Percentiles rank a stretch among this genome's conserved stretches.
Conservation (phyloP, 805 yeast genomes). For the Gaillardinia entomophila region DNA sequence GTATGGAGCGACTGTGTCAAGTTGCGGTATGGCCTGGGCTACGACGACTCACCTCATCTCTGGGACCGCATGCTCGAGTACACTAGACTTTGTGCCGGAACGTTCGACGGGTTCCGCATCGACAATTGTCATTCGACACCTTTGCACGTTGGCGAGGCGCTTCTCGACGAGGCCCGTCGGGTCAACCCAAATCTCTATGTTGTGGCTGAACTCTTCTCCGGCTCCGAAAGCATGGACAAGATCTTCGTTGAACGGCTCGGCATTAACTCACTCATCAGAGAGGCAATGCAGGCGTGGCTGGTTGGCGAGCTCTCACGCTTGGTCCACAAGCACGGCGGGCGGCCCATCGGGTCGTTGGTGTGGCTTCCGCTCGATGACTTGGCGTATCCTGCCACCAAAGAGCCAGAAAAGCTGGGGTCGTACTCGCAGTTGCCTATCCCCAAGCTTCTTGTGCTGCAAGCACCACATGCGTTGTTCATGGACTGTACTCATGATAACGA, state of each 20-base stretch:
- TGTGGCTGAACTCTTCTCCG: slow-evolving; percentile 91
- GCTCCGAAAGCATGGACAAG: slow-evolving; percentile 86
- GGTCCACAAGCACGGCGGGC: slow-evolving; percentile 89
- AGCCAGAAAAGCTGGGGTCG: slow-evolving; percentile 26
- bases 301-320: slow-evolving; percentile 80
- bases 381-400: slow-evolving; percentile 55
- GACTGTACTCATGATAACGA: slow-evolving; percentile 97
- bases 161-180: slow-evolving; percentile 81
- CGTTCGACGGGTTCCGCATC: slow-evolving; percentile 84
- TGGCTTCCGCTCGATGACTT: slow-evolving; percentile 74
- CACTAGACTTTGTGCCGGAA: slow-evolving; percentile 60
- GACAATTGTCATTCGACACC: slow-evolving; percentile 98
- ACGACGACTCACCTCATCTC: slow-evolving; percentile 79
- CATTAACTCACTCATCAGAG: slow-evolving; percentile 82
- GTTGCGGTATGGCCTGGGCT: slow-evolving; percentile 72
- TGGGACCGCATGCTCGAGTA: slow-evolving; percentile 88
- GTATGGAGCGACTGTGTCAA: slow-evolving; percentile 98
- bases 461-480: slow-evolving; percentile 95
- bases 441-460: slow-evolving; percentile 53
- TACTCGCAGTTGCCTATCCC: slow-evolving; percentile 68
- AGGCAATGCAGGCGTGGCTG: slow-evolving; percentile 95
- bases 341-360: slow-evolving; percentile 87
- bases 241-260: slow-evolving; percentile 88
- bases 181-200: slow-evolving; percentile 84
- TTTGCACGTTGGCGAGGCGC: slow-evolving; percentile 83